Evolutionary conservation across 495 filamentous ascomycete species (phyloP).

Genomic region (Letharia columbiana): DNA sequence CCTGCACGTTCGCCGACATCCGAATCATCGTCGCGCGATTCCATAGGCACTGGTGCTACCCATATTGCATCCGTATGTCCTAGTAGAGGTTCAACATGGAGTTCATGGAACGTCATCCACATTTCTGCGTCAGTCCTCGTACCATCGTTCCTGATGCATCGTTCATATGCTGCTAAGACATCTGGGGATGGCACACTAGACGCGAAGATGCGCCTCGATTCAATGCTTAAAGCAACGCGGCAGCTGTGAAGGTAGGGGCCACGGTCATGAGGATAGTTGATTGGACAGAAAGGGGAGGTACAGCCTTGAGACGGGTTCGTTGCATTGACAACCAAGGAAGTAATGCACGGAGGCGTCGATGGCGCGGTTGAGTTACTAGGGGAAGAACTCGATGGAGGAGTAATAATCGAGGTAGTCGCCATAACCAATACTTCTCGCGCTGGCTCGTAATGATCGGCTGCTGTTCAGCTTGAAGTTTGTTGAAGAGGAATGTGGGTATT

Average conservation of each 20-base stretch:
- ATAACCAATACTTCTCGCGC: not conserved
- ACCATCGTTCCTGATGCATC: not conserved
- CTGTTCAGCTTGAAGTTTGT: not conserved
- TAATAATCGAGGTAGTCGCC: not conserved
- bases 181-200: conserved; percentile 8
- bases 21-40: not conserved
- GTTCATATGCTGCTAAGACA: conserved; percentile 8
- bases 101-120: not conserved
- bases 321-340: not conserved
- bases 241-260: not conserved
- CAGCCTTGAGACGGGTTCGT: not conserved
- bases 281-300: not conserved
- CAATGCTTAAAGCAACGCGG: not conserved
- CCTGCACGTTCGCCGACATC: not conserved
- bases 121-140: conserved; percentile 3
- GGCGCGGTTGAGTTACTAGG: not conserved
- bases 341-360: not conserved
- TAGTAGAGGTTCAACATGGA: not conserved
- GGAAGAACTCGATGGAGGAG: not conserved
- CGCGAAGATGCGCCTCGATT: not conserved
- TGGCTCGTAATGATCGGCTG: not conserved
- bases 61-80: not conserved
- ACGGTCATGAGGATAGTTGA: not conserved
- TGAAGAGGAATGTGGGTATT: not conserved
- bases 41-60: not conserved